Evolutionary conservation across 495 filamentous ascomycete genomes (phyloP), one percentile per base, ranked within the genome.

Genomic region (Neurospora sp.): DNA sequence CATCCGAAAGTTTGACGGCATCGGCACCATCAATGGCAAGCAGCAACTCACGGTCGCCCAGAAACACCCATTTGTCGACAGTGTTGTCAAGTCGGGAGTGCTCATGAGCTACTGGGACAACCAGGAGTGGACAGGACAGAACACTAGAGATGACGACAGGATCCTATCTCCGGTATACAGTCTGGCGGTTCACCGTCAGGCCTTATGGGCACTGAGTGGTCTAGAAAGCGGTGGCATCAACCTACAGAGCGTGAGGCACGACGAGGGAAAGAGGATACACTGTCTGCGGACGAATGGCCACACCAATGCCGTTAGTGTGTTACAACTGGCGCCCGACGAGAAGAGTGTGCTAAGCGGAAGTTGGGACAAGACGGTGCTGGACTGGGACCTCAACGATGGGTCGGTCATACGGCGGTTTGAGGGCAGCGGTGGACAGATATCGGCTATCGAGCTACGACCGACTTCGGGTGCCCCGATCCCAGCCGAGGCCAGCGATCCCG

Each of bases 81-180:
- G 92, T 74, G 96, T 99, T 17, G 91, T 93, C 45, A 98, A 98
- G 80, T 94, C 94, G 14, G 96, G 95, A 1, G 89, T 97, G 17
- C 82, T 98, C 70, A 89, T 97, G 87, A 96, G 91, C 77, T 99
- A 98, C 79, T 99, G 96, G 96, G 96, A 96, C 79, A 98, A 97
- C 75, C 87, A 88, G 73, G 86, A 89, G 73, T 84, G 84, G n/a
- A 76, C 79, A 27, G 75, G 80, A 44, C 79, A 83, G 31, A 80
- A 75, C 53, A 78, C 82, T 20, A 79, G 84, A 20, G 76, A 82
- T 35, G 89, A 91, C 37, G 85, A 89, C 22, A 76, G 83, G 27
- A 79, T 85, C 9, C 81, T 95, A 40, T 96, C 93, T 31, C 93
- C 96, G 0, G 94, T 99, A 1, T 98, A 99, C 79, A 97, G 93